These are phyloP conservation scores for Aspergillus chevalieri DNA, from an alignment of 2,329 filamentous ascomycete species.

Conservation along the genomic window DNA sequence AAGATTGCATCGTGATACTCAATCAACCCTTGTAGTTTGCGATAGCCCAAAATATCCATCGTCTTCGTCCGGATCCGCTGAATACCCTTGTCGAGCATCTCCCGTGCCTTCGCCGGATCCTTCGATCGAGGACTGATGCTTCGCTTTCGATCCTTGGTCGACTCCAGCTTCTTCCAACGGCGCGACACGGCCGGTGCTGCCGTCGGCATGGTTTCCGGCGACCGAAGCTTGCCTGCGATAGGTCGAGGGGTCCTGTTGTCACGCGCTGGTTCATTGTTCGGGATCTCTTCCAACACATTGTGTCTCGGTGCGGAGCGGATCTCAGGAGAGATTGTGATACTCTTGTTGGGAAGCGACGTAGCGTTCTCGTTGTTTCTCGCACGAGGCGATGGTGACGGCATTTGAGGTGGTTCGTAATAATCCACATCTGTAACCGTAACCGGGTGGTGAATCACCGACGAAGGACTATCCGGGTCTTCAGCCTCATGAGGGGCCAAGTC, in stretches of 20 bases:
- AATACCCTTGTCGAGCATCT: conserved; percentile 35
- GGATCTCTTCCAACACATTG: conserved; percentile 34
- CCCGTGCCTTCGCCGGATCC: conserved; percentile 29
- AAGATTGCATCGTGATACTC: conserved; percentile 32
- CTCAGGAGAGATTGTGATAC: conserved; percentile 11
- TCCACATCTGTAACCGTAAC: conserved; percentile 2
- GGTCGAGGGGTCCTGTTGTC: conserved; percentile 17
- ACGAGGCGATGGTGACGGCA: not conserved
- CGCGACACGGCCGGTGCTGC: conserved; percentile 7
- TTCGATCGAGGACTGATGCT: conserved; percentile 36
- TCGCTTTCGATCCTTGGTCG: conserved; percentile 19
- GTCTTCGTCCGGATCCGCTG: conserved; percentile 27
- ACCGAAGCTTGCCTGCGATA: conserved; percentile 10
- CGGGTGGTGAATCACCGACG: conserved; percentile 1
- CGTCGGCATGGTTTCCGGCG: conserved; percentile 9
- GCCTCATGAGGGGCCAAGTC: not conserved
- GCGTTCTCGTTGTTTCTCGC: conserved; percentile 21
- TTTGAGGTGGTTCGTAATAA: conserved; percentile 4
- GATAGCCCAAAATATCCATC: conserved; percentile 38
- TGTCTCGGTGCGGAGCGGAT: conserved; percentile 19
- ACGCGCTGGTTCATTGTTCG: conserved; percentile 30
- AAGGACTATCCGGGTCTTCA: not conserved
- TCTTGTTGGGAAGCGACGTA: conserved; percentile 8
- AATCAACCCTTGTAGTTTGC: conserved; percentile 38
- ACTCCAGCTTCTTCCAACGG: conserved; percentile 29